Percentiles rank a stretch among this genome's conserved stretches.
Evolutionary conservation across 495 filamentous ascomycete genomes (phyloP).

Genomic region (Hypoxylon fragiforme): DNA sequence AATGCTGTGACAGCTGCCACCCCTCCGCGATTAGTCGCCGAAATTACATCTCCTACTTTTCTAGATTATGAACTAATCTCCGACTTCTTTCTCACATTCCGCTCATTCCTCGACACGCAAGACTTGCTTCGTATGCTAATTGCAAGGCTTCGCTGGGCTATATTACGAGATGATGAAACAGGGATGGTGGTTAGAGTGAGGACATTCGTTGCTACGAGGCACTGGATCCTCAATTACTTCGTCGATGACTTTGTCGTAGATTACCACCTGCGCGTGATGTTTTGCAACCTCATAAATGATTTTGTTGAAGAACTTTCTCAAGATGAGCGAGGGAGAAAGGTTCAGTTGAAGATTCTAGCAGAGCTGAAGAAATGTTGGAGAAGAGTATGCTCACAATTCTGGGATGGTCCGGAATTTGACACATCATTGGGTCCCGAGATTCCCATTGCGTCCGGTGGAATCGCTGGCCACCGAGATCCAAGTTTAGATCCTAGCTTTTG

Average conservation of each 20-base stretch:
- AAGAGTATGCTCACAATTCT: slow-evolving; percentile 83
- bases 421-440: slow-evolving; percentile 62
- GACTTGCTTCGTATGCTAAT: slow-evolving; percentile 83
- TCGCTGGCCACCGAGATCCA: slow-evolving; percentile 59
- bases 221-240: slow-evolving; percentile 99
- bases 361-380: slow-evolving; percentile 98
- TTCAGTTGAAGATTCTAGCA: slow-evolving; percentile 86
- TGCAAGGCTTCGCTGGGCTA: slow-evolving; percentile 84
- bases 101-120: slow-evolving; percentile 74
- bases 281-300: slow-evolving; percentile 80
- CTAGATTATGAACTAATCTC: slow-evolving; percentile 97
- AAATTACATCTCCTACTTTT: slow-evolving; percentile 94
- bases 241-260: slow-evolving; percentile 92
- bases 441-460: slow-evolving; percentile 75
- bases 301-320: slow-evolving; percentile 61
- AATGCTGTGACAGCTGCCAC: slow-evolving; percentile 87
- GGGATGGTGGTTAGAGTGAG: slow-evolving; percentile 91
- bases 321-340: slow-evolving; percentile 57
- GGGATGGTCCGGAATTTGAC: slow-evolving; percentile 71
- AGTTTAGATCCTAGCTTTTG: slow-evolving; percentile 52
- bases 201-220: slow-evolving; percentile 92
- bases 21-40: slow-evolving; percentile 88
- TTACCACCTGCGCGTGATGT: slow-evolving; percentile 73
- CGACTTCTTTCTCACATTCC: slow-evolving; percentile 97
- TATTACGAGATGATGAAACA: slow-evolving; percentile 76